Conservation (phyloP, 441 rosid species). For the Breynia disticha region DNA sequence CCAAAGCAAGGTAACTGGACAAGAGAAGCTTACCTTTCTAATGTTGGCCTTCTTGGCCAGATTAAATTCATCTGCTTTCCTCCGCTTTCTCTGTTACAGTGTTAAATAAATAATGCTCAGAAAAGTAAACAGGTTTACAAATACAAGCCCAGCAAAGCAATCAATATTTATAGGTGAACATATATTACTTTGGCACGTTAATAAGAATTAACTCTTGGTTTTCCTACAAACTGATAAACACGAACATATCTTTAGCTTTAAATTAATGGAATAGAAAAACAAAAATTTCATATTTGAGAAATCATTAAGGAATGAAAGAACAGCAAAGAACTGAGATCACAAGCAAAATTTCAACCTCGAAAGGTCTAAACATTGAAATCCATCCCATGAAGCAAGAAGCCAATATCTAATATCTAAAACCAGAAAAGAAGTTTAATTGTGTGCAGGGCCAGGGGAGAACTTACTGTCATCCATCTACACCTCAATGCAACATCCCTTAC, state of each 20-base stretch:
- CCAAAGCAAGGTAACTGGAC: neutral
- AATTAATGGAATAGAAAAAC: too few species aligned
- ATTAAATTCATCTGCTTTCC: constrained; percentile 66
- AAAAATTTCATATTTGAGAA: too few species aligned
- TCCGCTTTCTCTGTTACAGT: constrained; percentile 67
- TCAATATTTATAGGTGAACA: too few species aligned
- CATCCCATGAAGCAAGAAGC: neutral
- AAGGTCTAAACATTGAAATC: neutral
- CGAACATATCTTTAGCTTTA: too few species aligned
- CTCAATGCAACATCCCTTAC: constrained; percentile 98
- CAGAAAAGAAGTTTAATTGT: constrained; percentile 4
- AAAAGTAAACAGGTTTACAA: too few species aligned
- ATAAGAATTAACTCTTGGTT: too few species aligned
- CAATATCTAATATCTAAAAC: neutral
- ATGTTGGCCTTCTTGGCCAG: constrained; percentile 47
- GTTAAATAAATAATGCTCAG: neutral
- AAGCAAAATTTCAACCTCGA: neutral
- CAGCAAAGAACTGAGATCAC: neutral
- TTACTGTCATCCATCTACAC: constrained; percentile 94
- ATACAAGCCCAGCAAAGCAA: too few species aligned
- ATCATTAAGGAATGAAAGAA: too few species aligned
- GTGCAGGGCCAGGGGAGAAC: constrained; percentile 14
- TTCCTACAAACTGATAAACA: too few species aligned
- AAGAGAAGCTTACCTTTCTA: constrained; percentile 50
- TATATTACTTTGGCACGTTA: too few species aligned